Percentiles rank a stretch among this genome's conserved stretches.
These are phyloP conservation scores for Phaffia rhodozyma DNA, from an alignment of 1,284 basidiomycete species.

Conservation along the genomic window DNA sequence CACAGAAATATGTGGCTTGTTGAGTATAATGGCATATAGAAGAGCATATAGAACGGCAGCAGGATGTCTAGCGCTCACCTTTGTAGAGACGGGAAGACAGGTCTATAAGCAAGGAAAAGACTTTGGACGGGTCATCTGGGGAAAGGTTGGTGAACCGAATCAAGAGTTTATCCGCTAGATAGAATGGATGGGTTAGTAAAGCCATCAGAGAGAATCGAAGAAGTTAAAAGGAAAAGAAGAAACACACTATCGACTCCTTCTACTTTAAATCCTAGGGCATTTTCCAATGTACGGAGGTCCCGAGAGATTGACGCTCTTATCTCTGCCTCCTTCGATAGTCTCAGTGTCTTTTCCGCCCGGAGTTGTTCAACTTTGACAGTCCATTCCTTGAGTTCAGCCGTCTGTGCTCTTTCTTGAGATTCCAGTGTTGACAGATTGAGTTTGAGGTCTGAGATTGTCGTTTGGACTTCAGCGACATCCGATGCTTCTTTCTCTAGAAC, in stretches of 20 bases:
- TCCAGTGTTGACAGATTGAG: slow-evolving; percentile 12
- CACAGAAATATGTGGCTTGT: background rate
- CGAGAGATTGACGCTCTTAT: slow-evolving; percentile 47
- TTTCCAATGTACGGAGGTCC: slow-evolving; percentile 50
- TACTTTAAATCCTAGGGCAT: slow-evolving; percentile 49
- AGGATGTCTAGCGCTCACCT: slow-evolving; percentile 41
- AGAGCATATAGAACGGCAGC: background rate
- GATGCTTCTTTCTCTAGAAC: slow-evolving; percentile 16
- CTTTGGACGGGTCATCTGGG: slow-evolving; percentile 44
- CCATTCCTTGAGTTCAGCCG: slow-evolving; percentile 13
- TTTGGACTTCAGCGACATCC: slow-evolving; percentile 7
- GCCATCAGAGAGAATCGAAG: background rate
- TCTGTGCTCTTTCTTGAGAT: slow-evolving; percentile 7
- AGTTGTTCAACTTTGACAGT: slow-evolving; percentile 10
- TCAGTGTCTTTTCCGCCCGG: slow-evolving; percentile 51
- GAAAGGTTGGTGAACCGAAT: slow-evolving; percentile 60
- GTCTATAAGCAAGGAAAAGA: slow-evolving; percentile 66
- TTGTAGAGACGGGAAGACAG: slow-evolving; percentile 50
- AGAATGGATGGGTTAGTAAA: background rate
- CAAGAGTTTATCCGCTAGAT: slow-evolving; percentile 49
- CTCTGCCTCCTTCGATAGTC: slow-evolving; percentile 48
- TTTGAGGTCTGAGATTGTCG: slow-evolving; percentile 14
- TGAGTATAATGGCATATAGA: background rate
- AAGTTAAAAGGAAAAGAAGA: background rate
- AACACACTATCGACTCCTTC: slow-evolving; percentile 54